Percentiles rank a stretch among this genome's conserved stretches.
These are phyloP conservation scores for Neopestalotiopsis rosae DNA, from an alignment of 2,329 filamentous ascomycete genomes.

Conservation along the genomic window DNA sequence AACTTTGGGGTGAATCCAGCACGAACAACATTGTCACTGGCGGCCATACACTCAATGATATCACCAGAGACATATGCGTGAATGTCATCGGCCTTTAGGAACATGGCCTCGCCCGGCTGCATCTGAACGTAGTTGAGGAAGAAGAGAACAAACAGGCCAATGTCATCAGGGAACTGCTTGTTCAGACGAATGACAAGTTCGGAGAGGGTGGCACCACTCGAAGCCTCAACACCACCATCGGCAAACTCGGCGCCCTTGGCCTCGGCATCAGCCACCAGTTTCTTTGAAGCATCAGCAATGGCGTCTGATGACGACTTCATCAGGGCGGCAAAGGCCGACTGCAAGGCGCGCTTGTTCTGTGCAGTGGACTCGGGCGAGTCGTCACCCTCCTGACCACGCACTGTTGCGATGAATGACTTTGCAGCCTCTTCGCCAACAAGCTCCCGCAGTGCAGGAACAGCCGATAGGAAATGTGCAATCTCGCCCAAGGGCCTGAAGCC, in stretches of 20 bases:
- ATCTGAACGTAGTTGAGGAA: constrained; percentile 96
- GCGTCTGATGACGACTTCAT: constrained; percentile 78
- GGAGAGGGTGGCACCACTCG: constrained; percentile 72
- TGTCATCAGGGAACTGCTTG: constrained; percentile 84
- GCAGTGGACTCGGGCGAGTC: constrained; percentile 40
- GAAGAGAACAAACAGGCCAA: constrained; percentile 94
- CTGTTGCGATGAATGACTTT: constrained; percentile 55
- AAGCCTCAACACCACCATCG: constrained; percentile 70
- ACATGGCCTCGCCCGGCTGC: constrained; percentile 89
- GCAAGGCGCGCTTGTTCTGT: constrained; percentile 79
- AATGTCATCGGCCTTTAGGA: constrained; percentile 94
- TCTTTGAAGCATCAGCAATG: constrained; percentile 67
- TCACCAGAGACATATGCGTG: constrained; percentile 94
- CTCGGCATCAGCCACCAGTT: constrained; percentile 74
- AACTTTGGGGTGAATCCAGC: constrained; percentile 98
- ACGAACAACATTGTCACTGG: constrained; percentile 97
- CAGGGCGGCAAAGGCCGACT: constrained; percentile 75
- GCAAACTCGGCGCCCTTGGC: constrained; percentile 76
- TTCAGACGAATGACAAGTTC: constrained; percentile 80
- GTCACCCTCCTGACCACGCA: constrained; percentile 57
- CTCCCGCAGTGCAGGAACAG: constrained; percentile 65
- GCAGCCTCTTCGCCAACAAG: constrained; percentile 72
- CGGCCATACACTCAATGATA: constrained; percentile 99
- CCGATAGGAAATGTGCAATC: constrained; percentile 76
- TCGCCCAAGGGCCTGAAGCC: constrained; percentile 90